Base-by-base conservation (phyloP, 1,284 basidiomycete species). In the Afroboletus lepidellus region DNA sequence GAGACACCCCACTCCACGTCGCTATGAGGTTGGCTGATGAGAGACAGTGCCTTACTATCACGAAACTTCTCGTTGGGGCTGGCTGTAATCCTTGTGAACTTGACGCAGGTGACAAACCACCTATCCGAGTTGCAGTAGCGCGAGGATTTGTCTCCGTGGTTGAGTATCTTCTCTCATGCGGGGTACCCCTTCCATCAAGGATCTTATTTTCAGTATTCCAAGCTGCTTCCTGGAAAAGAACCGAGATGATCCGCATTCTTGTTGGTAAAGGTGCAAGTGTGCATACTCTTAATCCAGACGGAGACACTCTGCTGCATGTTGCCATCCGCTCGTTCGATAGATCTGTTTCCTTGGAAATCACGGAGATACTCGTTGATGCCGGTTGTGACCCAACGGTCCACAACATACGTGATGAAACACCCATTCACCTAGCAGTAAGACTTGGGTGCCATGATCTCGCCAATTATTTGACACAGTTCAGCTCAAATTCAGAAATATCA, bases 81-180 rank as follows among this genome's bases (percentile, higher is more conserved):
- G 49, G 55, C 3, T 57, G 27, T 7, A 21, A 6, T 15, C 37
- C 55, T 5, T 3, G 29, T 8, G 49, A 1, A 7, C 24, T 32
- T 5, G 33, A 46, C 0, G 54, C 43, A 0, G 34, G 41, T 1
- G 48, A 57, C 20, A 57, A 27, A 37, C 33, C 23, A 15, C 48
- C 38, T 0, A 23, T 57, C 15, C 27, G 46, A 2, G 2, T 4
- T 0, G 48, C 54, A 1, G 54, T 56, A 8, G 18, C 1, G 2
- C 37, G 42, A 8, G 57, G 47, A 24, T 44, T 56, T 8, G 8
- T 59, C 3, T 47, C 44, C 11, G 41, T 56, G 0, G 53, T 56
- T 15, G 32, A 59, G 9, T 56, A 59, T 18, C 30, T 59, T 3
- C 36, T 57, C 20, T 55, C 43, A 8, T 23, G 1, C 27, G 32